Percentiles rank a stretch among this genome's conserved stretches.
Evolutionary conservation across 371 early-diverging fungal species (phyloP).

Genomic region (Thermomucor indicae-seudaticae): DNA sequence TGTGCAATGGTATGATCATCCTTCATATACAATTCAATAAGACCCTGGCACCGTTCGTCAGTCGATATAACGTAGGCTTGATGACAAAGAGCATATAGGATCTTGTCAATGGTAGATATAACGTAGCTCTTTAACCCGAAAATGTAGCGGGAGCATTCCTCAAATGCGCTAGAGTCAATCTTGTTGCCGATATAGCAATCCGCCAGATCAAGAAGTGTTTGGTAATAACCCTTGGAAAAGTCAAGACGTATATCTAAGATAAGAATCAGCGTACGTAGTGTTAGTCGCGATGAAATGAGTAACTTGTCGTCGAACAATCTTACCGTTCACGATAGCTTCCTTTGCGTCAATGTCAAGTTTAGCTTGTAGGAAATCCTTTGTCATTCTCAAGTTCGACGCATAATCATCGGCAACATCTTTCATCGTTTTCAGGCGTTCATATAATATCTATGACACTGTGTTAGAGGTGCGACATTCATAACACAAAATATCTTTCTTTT

Average conservation of each 20-base stretch:
- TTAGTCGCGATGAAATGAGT: too few relatives aligned
- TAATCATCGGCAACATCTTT: conserved; percentile 63
- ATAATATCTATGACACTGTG: conserved; percentile 59
- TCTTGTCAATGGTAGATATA: conserved; percentile 83
- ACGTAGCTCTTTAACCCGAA: conserved; percentile 85
- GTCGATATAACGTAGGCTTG: conserved; percentile 40
- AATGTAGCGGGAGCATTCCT: conserved; percentile 82
- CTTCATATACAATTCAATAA: not conserved
- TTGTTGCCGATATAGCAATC: conserved; percentile 67
- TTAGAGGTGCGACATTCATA: not conserved
- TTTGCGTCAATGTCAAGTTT: conserved; percentile 67
- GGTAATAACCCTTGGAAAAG: conserved; percentile 65
- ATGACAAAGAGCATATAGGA: conserved; percentile 58
- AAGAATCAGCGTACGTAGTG: too few relatives aligned
- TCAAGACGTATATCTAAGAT: conserved; percentile 32
- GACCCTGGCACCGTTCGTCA: not conserved
- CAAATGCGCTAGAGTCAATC: conserved; percentile 81
- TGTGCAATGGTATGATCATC: not conserved
- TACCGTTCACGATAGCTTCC: not conserved
- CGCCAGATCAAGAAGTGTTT: conserved; percentile 67
- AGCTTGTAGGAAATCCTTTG: conserved; percentile 58
- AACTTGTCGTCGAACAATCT: not conserved
- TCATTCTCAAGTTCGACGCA: conserved; percentile 49
- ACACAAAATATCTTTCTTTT: conserved; percentile 10
- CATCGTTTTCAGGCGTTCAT: conserved; percentile 74